phyloP scores from a whole-genome alignment of 139 green algal species.

The Deuterostichococcus epilithicus region DNA sequence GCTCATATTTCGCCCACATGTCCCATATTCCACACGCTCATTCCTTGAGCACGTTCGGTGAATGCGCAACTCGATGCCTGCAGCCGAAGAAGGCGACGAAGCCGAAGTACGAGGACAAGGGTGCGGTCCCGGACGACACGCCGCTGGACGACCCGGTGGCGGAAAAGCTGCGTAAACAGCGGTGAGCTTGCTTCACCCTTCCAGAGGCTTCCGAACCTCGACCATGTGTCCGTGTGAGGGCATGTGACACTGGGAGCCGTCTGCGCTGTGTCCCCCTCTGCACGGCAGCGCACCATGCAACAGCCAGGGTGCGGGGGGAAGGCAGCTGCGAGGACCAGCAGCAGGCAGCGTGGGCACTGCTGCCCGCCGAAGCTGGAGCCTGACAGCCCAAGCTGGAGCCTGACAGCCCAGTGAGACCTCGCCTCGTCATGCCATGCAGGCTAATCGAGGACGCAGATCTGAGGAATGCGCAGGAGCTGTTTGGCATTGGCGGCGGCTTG shows the following conservation, averaged over 20 bases:
- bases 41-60: too few relatives aligned
- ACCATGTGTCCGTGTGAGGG: too few relatives aligned
- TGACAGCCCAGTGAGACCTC: neutral
- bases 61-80: neutral
- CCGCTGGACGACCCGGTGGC: constrained; percentile 51
- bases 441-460: constrained; percentile 73
- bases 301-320: too few relatives aligned
- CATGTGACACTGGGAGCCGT: too few relatives aligned
- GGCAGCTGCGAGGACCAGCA: too few relatives aligned
- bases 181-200: constrained; percentile 15
- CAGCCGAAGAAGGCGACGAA: constrained; percentile 38
- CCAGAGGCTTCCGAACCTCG: too few relatives aligned
- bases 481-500: constrained; percentile 50
- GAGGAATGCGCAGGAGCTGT: constrained; percentile 59
- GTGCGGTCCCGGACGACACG: constrained; percentile 26
- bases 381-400: neutral
- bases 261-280: too few relatives aligned
- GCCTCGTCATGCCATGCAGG: constrained; percentile 36
- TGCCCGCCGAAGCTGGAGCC: too few relatives aligned
- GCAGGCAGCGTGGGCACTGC: too few relatives aligned
- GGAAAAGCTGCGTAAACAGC: constrained; percentile 69
- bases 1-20: too few relatives aligned
- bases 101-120: constrained; percentile 39
- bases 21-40: too few relatives aligned
- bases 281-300: too few relatives aligned